Percentiles rank a stretch among this genome's conserved stretches.
These are phyloP conservation scores for Phoma sp. DNA, from an alignment of 2,329 filamentous ascomycete species.

Conservation along the genomic window DNA sequence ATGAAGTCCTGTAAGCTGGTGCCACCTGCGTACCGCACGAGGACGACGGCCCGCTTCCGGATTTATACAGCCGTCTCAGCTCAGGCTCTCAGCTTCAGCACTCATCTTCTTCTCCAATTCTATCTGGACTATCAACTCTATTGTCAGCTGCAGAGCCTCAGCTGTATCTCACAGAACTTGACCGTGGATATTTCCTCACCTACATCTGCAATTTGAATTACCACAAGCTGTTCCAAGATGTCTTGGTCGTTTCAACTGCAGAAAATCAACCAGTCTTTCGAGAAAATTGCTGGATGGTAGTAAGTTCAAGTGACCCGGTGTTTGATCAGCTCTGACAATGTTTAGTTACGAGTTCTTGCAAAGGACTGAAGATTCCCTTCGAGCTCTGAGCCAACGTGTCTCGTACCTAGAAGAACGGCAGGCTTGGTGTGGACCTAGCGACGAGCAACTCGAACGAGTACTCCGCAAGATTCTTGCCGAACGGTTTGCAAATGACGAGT, in stretches of 20 bases:
- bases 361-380: slow-evolving; percentile 39
- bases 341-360: slow-evolving; percentile 41
- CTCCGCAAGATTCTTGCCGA: slow-evolving; percentile 47
- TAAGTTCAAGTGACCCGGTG: slow-evolving; percentile 15
- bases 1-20: slow-evolving; percentile 22
- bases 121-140: not conserved
- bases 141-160: not conserved
- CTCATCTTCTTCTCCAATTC: not conserved
- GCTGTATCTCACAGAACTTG: not conserved
- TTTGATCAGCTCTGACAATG: slow-evolving; percentile 10
- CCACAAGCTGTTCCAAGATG: slow-evolving; percentile 23
- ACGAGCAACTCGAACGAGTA: slow-evolving; percentile 46
- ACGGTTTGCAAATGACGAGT: slow-evolving; percentile 29
- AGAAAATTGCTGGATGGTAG: slow-evolving; percentile 45
- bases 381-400: slow-evolving; percentile 37
- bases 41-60: slow-evolving; percentile 17
- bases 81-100: not conserved
- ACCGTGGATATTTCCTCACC: not conserved
- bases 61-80: slow-evolving; percentile 28
- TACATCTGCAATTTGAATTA: not conserved
- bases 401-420: slow-evolving; percentile 40
- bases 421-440: slow-evolving; percentile 30
- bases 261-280: slow-evolving; percentile 43
- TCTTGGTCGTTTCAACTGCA: slow-evolving; percentile 43
- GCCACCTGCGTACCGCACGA: slow-evolving; percentile 28